Evolutionary conservation across 306 rosid species (phyloP).

Genomic region (Gleditsia sinensis): DNA sequence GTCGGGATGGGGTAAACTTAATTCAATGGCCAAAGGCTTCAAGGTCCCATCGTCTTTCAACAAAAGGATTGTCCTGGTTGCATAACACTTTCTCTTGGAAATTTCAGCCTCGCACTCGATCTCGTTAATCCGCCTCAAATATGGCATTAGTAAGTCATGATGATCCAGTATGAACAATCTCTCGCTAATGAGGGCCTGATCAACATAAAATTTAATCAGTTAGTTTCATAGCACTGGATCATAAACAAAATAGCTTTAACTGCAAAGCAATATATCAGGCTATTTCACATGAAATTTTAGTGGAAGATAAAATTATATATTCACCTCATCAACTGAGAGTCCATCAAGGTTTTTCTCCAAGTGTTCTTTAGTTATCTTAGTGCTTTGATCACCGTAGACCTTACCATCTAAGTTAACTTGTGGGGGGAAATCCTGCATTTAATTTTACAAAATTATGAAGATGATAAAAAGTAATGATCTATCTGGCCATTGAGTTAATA

Average conservation of each 20-base stretch:
- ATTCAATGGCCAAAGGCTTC: constrained; percentile 71
- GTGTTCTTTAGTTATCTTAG: constrained; percentile 49
- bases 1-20: constrained; percentile 62
- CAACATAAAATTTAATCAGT: neutral
- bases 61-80: constrained; percentile 71
- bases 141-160: constrained; percentile 66
- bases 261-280: no score
- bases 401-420: constrained; percentile 48
- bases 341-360: constrained; percentile 50
- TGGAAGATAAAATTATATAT: neutral
- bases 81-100: constrained; percentile 49
- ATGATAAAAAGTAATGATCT: no score
- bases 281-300: neutral
- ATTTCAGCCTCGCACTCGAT: no score
- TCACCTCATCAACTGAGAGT: constrained; percentile 54
- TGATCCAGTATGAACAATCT: constrained; percentile 64
- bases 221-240: no score
- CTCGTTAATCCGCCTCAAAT: constrained; percentile 57
- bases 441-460: neutral
- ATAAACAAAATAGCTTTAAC: neutral
- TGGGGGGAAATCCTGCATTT: constrained; percentile 66
- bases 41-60: constrained; percentile 61
- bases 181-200: constrained; percentile 51
- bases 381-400: constrained; percentile 63
- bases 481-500: no score